Evolutionary conservation across 495 filamentous ascomycete genomes (phyloP).

Genomic region (Cenococcum geophilum): DNA sequence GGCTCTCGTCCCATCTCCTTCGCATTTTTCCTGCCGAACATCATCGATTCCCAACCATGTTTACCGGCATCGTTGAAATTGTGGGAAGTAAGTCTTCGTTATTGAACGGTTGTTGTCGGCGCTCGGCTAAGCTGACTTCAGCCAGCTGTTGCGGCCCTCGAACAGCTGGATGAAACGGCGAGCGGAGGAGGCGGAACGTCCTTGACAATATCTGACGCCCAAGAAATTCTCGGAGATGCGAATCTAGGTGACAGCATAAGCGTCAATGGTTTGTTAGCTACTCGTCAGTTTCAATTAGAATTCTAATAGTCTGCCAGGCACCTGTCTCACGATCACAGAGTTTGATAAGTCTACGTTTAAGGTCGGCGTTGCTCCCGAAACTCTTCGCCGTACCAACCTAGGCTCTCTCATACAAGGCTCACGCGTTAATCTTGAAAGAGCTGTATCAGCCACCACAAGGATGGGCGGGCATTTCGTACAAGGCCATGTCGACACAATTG

Average conservation of each 20-base stretch:
- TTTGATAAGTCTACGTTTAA: conserved; percentile 70
- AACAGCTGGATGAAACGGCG: conserved; percentile 65
- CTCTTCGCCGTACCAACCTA: conserved; percentile 91
- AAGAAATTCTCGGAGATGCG: conserved; percentile 69
- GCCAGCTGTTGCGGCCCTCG: conserved; percentile 73
- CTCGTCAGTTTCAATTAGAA: neutral
- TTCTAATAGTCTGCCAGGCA: conserved; percentile 43
- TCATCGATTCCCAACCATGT: conserved; percentile 54
- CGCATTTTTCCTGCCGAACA: conserved; percentile 11
- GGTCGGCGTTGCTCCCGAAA: conserved; percentile 93
- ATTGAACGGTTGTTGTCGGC: conserved; percentile 5
- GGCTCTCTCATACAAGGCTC: conserved; percentile 54
- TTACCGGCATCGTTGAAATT: conserved; percentile 93
- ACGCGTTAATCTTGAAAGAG: conserved; percentile 85
- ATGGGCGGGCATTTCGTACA: conserved; percentile 88
- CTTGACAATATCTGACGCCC: conserved; percentile 73
- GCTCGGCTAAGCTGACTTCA: conserved; percentile 33
- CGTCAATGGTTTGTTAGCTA: conserved; percentile 62
- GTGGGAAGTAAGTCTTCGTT: conserved; percentile 67
- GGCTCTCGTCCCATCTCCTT: conserved; percentile 8
- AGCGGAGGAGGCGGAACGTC: conserved; percentile 73
- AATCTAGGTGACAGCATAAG: conserved; percentile 88
- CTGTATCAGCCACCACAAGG: conserved; percentile 78
- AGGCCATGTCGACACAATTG: conserved; percentile 90
- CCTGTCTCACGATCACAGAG: conserved; percentile 84